Percentiles rank a stretch among this genome's conserved stretches.
Conservation (phyloP, 169 alveolate genomes). For the Plasmodium chabaudi region DNA sequence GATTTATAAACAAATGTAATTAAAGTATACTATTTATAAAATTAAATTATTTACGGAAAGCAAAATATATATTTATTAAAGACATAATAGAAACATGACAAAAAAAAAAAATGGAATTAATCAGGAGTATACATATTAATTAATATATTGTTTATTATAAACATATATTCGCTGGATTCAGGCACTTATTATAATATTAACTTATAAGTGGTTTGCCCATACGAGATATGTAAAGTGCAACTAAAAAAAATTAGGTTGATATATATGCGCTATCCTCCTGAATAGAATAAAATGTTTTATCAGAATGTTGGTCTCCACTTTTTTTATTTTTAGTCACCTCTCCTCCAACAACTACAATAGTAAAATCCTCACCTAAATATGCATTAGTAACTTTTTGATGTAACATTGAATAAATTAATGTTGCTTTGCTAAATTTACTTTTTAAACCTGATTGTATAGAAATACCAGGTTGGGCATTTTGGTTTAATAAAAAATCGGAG, state of each 20-base stretch:
- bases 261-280: constrained; percentile 47
- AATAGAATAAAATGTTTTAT: constrained; percentile 39
- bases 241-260: too few species aligned
- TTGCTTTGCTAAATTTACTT: constrained; percentile 78
- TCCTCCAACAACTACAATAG: constrained; percentile 86
- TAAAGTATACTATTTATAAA: constrained; percentile 4
- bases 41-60: neutral
- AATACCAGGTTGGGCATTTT: constrained; percentile 88
- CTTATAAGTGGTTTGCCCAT: too few species aligned
- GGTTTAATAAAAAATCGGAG: constrained; percentile 82
- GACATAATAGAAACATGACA: neutral
- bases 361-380: constrained; percentile 83
- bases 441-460: constrained; percentile 87
- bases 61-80: constrained; percentile 3
- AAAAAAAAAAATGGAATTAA: neutral
- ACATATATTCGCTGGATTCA: too few species aligned
- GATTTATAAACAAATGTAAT: constrained; percentile 14
- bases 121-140: too few species aligned
- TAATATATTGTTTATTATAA: too few species aligned
- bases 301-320: constrained; percentile 39
- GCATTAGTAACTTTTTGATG: constrained; percentile 85
- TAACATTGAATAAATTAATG: constrained; percentile 81
- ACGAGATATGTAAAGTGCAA: too few species aligned
- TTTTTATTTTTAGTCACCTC: constrained; percentile 24
- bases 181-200: too few species aligned